Evolutionary conservation across 345 rosid species (phyloP).

Genomic region (Rhodomyrtus tomentosa): DNA sequence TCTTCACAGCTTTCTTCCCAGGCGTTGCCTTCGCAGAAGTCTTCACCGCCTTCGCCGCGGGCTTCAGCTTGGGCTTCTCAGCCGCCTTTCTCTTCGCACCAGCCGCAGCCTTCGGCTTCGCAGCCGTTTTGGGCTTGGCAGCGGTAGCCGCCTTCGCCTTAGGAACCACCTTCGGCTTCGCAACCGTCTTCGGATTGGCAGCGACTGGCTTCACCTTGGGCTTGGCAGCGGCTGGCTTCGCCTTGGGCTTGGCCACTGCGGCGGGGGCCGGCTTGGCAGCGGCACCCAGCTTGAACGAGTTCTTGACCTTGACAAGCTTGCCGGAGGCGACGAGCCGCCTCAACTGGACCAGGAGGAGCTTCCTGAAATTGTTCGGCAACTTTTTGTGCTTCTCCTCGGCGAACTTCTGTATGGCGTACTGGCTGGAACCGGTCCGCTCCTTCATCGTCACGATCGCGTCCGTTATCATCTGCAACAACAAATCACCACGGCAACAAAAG

Average conservation of each 20-base stretch:
- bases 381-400: constrained; percentile 40
- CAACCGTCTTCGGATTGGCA: neutral
- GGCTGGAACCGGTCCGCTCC: constrained; percentile 49
- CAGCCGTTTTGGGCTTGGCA: neutral
- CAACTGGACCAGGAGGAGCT: constrained; percentile 26
- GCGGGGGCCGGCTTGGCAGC: constrained; percentile 1
- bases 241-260: neutral
- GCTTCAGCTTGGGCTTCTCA: constrained; percentile 4
- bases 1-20: neutral
- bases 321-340: constrained; percentile 32
- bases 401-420: constrained; percentile 39
- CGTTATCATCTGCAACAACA: constrained; percentile 27
- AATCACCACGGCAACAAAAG: neutral
- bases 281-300: constrained; percentile 30
- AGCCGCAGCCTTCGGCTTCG: neutral
- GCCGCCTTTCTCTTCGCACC: neutral
- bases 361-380: constrained; percentile 29
- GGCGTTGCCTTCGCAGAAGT: constrained; percentile 16
- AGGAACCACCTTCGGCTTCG: neutral
- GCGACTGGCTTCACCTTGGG: neutral
- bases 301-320: constrained; percentile 37
- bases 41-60: constrained; percentile 9
- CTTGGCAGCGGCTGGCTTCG: neutral
- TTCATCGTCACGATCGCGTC: constrained; percentile 35
- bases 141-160: neutral